These are phyloP conservation scores for Hymenoscyphus infarciens DNA, from an alignment of 2,329 filamentous ascomycete species.

Conservation along the genomic window DNA sequence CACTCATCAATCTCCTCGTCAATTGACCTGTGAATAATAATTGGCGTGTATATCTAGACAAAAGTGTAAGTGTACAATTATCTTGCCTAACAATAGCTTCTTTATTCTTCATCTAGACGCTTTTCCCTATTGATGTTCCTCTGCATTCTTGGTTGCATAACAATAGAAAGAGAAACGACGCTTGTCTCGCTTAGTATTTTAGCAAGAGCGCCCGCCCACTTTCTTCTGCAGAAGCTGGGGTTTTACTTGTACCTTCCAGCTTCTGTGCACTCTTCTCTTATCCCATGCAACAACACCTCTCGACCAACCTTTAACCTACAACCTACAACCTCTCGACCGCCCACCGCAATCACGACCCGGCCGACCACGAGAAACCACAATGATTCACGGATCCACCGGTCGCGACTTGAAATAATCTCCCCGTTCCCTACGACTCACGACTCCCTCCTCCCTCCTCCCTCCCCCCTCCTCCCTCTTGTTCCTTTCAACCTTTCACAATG, in stretches of 20 bases:
- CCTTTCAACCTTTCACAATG: not conserved
- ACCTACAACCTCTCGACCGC: not conserved
- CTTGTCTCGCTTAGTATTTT: slow-evolving; percentile 1
- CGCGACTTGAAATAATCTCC: not conserved
- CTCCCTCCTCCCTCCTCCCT: no score
- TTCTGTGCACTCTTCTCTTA: not conserved
- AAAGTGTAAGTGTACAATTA: not conserved
- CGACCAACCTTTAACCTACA: no score
- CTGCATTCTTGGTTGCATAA: not conserved
- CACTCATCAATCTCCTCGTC: not conserved
- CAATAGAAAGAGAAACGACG: not conserved
- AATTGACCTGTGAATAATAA: not conserved
- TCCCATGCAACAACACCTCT: slow-evolving; percentile 1
- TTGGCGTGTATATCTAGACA: no score
- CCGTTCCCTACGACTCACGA: not conserved
- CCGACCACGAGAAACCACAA: not conserved
- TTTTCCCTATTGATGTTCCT: not conserved
- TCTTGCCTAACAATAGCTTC: not conserved
- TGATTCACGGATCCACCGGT: not conserved
- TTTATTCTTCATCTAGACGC: not conserved
- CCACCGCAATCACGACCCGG: not conserved
- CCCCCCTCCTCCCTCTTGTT: no score
- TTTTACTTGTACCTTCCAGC: not conserved
- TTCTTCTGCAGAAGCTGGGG: not conserved
- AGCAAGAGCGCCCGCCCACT: not conserved